Evolutionary conservation across 257 asterid genomes (phyloP), one percentile per base, ranked within the genome.

Genomic region (Scutellaria baicalensis): DNA sequence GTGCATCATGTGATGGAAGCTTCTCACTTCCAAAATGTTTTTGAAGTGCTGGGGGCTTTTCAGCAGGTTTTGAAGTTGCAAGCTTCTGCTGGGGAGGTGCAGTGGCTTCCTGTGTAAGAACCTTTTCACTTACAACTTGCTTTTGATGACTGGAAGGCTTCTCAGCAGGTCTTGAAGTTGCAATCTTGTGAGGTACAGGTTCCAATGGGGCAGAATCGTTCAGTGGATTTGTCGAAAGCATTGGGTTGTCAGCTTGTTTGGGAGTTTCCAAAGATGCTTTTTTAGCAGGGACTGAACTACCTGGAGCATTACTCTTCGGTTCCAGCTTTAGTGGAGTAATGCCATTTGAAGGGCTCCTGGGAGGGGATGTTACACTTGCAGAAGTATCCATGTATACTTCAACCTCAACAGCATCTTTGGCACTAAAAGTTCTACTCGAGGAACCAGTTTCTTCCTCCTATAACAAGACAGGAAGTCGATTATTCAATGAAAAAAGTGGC

Each of bases 381-480:
- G 79, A 54, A 45, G 57, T 68, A 47, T 81, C 80, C 71, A 65
- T 36, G 49, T 80, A 48, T 74, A 64, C 60, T 60, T 77, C 85
- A n/a, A 45, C 73, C 14, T 63, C 82, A 9, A 52, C 60, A 47
- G 75, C 82, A 11, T 44, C 77, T 78, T 81, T 86, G 43, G 59
- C 63, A 33, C 67, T 52, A 10, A 48, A 72, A 61, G 54, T 83
- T 66, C 74, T 78, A 38, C 51, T 80, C 11, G 66, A 54, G 52
- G 86, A 69, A 54, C 66, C 80, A 48, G 75, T 23, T 47, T 69
- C 84, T 70, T 83, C 90, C 45, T 78, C 92, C 97, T 89, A 78
- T 39, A 20, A 56, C 70, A 51, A 79, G 13, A 59, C 17, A 42
- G 5, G 33, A 18, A 8, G 8, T 16, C 11, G 40, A 74, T 38